These are phyloP conservation scores for Protea cynaroides DNA, from an alignment of 164 flowering plant genomes.

Conservation along the genomic window DNA sequence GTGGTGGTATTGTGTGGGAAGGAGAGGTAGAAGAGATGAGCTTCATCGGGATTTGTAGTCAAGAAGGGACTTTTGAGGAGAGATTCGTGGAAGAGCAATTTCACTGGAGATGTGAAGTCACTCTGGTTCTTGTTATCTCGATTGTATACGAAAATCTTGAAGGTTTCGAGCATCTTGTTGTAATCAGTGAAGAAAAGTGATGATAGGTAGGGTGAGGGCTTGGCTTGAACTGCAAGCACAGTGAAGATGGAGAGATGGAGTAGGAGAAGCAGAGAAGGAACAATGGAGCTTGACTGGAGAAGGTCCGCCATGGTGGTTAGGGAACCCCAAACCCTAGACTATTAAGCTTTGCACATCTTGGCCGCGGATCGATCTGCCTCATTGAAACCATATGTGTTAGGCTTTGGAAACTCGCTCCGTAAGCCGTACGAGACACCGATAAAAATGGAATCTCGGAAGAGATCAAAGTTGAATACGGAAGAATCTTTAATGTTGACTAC, in stretches of 20 bases:
- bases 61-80: slow-evolving; percentile 46
- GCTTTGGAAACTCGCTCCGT: too few relatives aligned
- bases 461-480: too few relatives aligned
- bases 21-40: slow-evolving; percentile 69
- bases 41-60: slow-evolving; percentile 51
- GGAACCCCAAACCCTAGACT: not conserved
- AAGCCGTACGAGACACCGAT: too few relatives aligned
- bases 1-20: slow-evolving; percentile 27
- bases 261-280: not conserved
- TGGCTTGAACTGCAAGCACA: slow-evolving; percentile 8
- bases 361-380: too few relatives aligned
- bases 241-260: slow-evolving; percentile 7
- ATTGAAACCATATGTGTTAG: too few relatives aligned
- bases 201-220: slow-evolving; percentile 44
- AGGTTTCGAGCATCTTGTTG: slow-evolving; percentile 47
- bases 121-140: slow-evolving; percentile 5
- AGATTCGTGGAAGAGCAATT: slow-evolving; percentile 46
- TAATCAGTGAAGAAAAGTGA: slow-evolving; percentile 39
- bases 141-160: slow-evolving; percentile 57
- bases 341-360: too few relatives aligned
- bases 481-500: too few relatives aligned
- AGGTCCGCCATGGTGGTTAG: not conserved
- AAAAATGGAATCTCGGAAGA: too few relatives aligned
- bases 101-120: slow-evolving; percentile 19
- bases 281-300: not conserved